These are phyloP conservation scores for Cardamine occulta DNA, from an alignment of 345 rosid species.

Conservation along the genomic window DNA sequence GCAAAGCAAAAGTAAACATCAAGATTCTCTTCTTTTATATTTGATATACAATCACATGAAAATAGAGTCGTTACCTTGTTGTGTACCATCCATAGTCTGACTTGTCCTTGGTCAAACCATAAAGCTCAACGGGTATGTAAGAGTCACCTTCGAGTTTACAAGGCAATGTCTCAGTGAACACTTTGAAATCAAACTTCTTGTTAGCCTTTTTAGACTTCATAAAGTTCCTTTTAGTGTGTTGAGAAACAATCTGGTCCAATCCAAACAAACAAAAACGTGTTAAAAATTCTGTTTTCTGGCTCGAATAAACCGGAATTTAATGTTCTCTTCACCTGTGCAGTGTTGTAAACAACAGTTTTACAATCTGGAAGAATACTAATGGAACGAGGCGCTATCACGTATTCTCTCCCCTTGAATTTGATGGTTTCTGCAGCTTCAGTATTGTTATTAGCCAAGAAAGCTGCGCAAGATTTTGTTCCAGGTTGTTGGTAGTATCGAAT, in stretches of 20 bases:
- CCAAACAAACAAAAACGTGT: constrained; percentile 20
- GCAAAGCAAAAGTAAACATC: constrained; percentile 24
- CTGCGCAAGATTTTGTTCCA: constrained; percentile 59
- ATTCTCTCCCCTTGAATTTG: constrained; percentile 57
- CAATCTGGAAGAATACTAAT: constrained; percentile 88
- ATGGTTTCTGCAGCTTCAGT: constrained; percentile 43
- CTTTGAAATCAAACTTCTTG: constrained; percentile 60
- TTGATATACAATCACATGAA: not conserved
- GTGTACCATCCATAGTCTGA: constrained; percentile 86
- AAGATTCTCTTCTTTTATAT: constrained; percentile 9
- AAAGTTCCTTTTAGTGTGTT: constrained; percentile 71
- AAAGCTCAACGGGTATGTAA: constrained; percentile 61
- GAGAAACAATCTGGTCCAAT: constrained; percentile 63
- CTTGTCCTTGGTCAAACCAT: constrained; percentile 59
- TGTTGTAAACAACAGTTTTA: constrained; percentile 71
- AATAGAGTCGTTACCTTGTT: constrained; percentile 52
- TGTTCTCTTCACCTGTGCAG: constrained; percentile 36
- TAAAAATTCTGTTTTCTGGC: not conserved
- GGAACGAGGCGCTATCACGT: constrained; percentile 58
- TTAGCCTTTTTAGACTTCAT: constrained; percentile 56
- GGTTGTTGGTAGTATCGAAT: constrained; percentile 55
- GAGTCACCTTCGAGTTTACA: constrained; percentile 34
- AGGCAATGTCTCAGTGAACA: constrained; percentile 56
- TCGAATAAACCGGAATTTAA: not conserved
- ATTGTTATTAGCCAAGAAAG: constrained; percentile 78